Evolutionary conservation across 83 land plant genomes (phyloP).

Genomic region (Larix sibirica): DNA sequence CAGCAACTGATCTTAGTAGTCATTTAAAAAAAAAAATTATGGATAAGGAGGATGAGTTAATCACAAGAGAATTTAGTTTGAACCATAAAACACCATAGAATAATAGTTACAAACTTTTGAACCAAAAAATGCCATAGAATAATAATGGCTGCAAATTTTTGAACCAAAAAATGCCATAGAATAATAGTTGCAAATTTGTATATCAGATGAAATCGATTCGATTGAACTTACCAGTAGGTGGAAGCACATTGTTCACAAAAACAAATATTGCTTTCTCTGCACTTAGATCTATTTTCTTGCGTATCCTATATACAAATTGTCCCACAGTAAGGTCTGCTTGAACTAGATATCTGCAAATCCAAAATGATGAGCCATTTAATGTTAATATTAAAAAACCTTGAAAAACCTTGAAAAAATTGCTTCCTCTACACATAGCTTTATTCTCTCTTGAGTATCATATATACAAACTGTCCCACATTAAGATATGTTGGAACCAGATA

Average conservation of each 20-base stretch:
- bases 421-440: too few species aligned
- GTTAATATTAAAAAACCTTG: too few species aligned
- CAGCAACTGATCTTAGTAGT: neutral
- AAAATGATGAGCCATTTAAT: constrained; percentile 2
- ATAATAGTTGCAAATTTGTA: neutral
- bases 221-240: constrained; percentile 20
- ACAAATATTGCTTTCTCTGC: constrained; percentile 24
- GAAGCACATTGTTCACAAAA: constrained; percentile 25
- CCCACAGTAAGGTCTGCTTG: constrained; percentile 25
- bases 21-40: too few species aligned
- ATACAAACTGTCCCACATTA: too few species aligned
- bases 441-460: too few species aligned
- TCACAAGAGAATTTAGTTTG: neutral
- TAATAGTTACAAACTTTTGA: too few species aligned
- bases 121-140: too few species aligned
- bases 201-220: neutral
- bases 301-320: constrained; percentile 27
- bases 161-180: too few species aligned
- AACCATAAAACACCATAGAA: neutral
- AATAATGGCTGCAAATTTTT: neutral
- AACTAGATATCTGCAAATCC: constrained; percentile 20
- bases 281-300: constrained; percentile 20
- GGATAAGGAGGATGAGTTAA: too few species aligned
- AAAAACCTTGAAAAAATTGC: too few species aligned
- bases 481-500: too few species aligned